phyloP scores from a whole-genome alignment of 2,329 filamentous ascomycete species.

The Trichophyton simii region DNA sequence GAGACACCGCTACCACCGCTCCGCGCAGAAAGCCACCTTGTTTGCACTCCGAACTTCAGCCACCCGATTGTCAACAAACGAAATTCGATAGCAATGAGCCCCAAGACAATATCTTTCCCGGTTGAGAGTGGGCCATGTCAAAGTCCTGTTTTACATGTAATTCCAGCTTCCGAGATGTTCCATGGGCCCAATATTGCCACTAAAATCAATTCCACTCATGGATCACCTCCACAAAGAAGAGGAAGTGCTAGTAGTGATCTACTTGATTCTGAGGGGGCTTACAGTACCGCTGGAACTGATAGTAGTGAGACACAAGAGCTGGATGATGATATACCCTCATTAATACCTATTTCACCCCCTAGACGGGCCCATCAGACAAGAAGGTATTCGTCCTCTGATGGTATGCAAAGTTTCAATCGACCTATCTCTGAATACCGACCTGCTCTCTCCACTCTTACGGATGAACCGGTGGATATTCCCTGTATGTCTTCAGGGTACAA shows the following conservation, averaged over 20 bases:
- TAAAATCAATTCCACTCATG: not conserved
- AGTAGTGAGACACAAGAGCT: not conserved
- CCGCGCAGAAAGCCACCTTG: conserved; percentile 17
- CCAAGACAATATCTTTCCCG: conserved; percentile 1
- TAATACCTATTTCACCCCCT: not conserved
- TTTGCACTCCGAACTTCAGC: conserved; percentile 30
- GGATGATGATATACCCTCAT: not conserved
- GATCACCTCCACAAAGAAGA: not conserved
- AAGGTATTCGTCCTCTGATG: conserved; percentile 10
- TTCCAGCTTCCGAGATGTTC: not conserved
- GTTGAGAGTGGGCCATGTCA: not conserved
- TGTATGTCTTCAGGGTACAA: not conserved
- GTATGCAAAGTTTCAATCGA: not conserved
- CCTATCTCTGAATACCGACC: conserved; percentile 5
- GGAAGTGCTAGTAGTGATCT: not conserved
- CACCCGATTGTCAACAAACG: conserved; percentile 31
- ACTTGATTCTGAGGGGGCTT: not conserved
- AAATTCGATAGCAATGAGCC: conserved; percentile 15
- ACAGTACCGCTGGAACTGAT: not conserved
- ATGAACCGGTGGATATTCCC: conserved; percentile 2
- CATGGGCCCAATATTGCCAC: not conserved
- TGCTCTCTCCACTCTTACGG: conserved; percentile 1
- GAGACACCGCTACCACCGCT: conserved; percentile 18
- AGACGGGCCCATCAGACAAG: not conserved
- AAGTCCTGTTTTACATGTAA: not conserved